These are phyloP conservation scores for Martiniozyma abietophila DNA, from an alignment of 805 yeast genomes.

Conservation along the genomic window DNA sequence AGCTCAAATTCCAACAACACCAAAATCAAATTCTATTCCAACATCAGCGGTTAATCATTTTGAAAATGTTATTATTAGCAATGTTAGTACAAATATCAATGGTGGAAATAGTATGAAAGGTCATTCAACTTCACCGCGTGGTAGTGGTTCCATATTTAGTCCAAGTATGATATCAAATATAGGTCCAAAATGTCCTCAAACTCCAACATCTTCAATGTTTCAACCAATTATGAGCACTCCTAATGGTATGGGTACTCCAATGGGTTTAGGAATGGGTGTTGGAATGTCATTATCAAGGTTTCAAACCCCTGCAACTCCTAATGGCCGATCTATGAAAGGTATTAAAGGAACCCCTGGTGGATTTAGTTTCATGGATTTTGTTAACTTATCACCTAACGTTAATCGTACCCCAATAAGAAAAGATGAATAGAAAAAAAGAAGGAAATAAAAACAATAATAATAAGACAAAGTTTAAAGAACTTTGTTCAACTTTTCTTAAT, in stretches of 20 bases:
- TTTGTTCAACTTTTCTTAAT: no score
- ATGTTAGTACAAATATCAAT: conserved; percentile 10
- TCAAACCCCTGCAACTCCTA: conserved; percentile 28
- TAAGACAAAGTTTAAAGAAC: no score
- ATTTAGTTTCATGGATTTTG: conserved; percentile 77
- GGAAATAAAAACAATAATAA: no score
- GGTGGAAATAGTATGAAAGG: conserved; percentile 23
- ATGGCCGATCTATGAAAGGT: conserved; percentile 9
- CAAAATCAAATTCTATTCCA: conserved; percentile 17
- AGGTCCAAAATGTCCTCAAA: conserved; percentile 10
- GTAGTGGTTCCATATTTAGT: conserved; percentile 17
- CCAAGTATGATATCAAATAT: conserved; percentile 14
- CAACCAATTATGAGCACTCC: conserved; percentile 15
- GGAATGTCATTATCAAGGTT: conserved; percentile 8
- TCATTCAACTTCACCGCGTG: conserved; percentile 13
- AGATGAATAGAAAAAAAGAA: no score
- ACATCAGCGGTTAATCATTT: conserved; percentile 5
- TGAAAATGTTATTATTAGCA: not conserved
- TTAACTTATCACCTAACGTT: conserved; percentile 71
- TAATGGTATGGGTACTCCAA: conserved; percentile 6
- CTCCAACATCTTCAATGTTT: conserved; percentile 10
- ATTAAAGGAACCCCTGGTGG: conserved; percentile 49
- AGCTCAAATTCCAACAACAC: conserved; percentile 22
- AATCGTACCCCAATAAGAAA: conserved; percentile 31
- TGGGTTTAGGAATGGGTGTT: not conserved